These are phyloP conservation scores for Pleurotus pulmonarius DNA, from an alignment of 768 basidiomycete genomes.

Conservation along the genomic window DNA sequence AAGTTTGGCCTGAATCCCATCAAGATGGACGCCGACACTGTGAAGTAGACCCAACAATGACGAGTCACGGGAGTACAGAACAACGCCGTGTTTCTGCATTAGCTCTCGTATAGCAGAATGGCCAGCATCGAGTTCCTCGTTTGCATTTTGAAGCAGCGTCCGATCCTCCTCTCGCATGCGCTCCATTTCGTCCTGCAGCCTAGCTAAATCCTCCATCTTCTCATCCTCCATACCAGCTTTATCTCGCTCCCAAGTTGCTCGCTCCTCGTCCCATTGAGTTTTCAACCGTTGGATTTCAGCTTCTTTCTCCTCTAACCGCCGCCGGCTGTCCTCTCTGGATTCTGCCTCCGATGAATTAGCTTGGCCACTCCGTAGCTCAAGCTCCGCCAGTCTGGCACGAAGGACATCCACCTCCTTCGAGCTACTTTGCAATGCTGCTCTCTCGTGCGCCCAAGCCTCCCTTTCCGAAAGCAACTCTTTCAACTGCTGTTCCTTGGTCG, in stretches of 20 bases:
- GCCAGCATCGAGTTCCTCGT: slow-evolving; percentile 49
- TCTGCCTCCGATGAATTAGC: slow-evolving; percentile 36
- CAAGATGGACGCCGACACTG: slow-evolving; percentile 50
- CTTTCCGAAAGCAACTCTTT: slow-evolving; percentile 48
- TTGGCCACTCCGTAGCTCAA: slow-evolving; percentile 40
- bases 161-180: slow-evolving; percentile 35
- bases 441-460: slow-evolving; percentile 47
- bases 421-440: slow-evolving; percentile 34
- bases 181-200: slow-evolving; percentile 48
- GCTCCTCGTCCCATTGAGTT: slow-evolving; percentile 39
- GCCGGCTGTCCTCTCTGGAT: slow-evolving; percentile 25
- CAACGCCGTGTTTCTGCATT: slow-evolving; percentile 54
- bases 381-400: slow-evolving; percentile 36
- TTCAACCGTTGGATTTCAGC: slow-evolving; percentile 32
- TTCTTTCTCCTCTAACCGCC: slow-evolving; percentile 39
- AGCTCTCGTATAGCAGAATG: slow-evolving; percentile 44
- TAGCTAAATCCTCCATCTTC: slow-evolving; percentile 41
- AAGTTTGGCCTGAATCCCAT: slow-evolving; percentile 40
- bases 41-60: slow-evolving; percentile 46
- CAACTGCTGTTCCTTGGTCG: slow-evolving; percentile 42
- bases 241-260: slow-evolving; percentile 48
- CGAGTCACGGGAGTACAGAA: slow-evolving; percentile 46
- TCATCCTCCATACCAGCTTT: slow-evolving; percentile 45
- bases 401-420: slow-evolving; percentile 33
- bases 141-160: slow-evolving; percentile 30